Conservation (phyloP, 306 rosid genomes). For the Citrullus amarus region DNA sequence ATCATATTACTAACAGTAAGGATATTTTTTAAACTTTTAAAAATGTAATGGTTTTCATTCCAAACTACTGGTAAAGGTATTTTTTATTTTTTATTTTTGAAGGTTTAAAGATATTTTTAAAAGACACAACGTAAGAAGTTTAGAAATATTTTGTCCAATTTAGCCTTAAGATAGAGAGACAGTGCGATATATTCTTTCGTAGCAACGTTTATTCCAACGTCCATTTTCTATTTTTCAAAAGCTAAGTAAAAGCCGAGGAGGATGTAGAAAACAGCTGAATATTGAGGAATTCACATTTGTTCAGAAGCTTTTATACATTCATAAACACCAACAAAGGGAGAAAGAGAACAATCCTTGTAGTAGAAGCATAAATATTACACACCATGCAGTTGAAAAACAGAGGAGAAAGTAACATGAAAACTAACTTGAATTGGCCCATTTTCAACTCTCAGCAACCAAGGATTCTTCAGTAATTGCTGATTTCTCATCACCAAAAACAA, state of each 20-base stretch:
- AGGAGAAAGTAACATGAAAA: not conserved
- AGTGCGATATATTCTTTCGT: no score
- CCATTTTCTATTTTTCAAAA: not conserved
- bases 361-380: not conserved
- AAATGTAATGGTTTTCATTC: no score
- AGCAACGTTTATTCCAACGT: no score
- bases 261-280: not conserved
- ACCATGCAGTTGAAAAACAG: not conserved
- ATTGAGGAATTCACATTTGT: not conserved
- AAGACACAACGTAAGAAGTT: no score
- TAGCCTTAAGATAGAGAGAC: no score
- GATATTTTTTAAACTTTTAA: no score
- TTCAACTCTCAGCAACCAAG: not conserved
- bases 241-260: not conserved
- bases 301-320: not conserved
- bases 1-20: no score
- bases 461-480: not conserved
- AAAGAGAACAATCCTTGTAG: not conserved
- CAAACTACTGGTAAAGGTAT: no score
- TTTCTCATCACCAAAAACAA: conserved; percentile 14
- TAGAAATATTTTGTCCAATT: no score
- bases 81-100: no score
- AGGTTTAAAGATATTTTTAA: no score
- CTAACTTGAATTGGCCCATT: not conserved
- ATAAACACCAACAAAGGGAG: not conserved